Conservation (phyloP, 225 moss, liverwort and hornwort genomes). For the Polytrichum commune region DNA sequence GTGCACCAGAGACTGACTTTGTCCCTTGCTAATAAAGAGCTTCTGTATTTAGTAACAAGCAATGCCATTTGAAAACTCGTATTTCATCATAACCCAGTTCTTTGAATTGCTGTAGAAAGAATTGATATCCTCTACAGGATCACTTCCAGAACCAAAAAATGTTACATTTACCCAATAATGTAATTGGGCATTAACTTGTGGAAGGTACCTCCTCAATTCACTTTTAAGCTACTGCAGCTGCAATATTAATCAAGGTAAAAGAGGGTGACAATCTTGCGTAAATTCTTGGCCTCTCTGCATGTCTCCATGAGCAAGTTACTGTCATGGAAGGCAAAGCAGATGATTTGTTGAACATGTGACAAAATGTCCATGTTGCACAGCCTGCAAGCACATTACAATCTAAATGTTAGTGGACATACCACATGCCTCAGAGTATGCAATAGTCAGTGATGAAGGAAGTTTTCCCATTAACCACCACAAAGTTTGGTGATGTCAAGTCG, state of each 20-base stretch:
- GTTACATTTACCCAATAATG: constrained; percentile 35
- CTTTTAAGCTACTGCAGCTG: constrained; percentile 16
- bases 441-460: no score
- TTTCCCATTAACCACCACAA: no score
- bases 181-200: constrained; percentile 37
- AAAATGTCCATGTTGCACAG: constrained; percentile 99
- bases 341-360: constrained; percentile 99
- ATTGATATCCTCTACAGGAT: constrained; percentile 17
- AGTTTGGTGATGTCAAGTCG: no score
- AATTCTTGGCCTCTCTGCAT: constrained; percentile 92
- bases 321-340: constrained; percentile 99
- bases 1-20: no score
- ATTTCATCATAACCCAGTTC: constrained; percentile 11
- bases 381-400: constrained; percentile 36
- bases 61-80: constrained; percentile 24
- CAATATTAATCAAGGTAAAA: constrained; percentile 80
- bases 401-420: constrained; percentile 12
- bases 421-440: no score
- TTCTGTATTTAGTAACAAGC: background rate
- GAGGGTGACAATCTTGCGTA: constrained; percentile 96
- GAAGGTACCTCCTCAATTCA: constrained; percentile 20
- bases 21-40: no score
- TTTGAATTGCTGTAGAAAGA: constrained; percentile 39
- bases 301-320: constrained; percentile 99
- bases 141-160: constrained; percentile 22